phyloP scores from a whole-genome alignment of 2,329 filamentous ascomycete species.

The Venturiaceae sp. region DNA sequence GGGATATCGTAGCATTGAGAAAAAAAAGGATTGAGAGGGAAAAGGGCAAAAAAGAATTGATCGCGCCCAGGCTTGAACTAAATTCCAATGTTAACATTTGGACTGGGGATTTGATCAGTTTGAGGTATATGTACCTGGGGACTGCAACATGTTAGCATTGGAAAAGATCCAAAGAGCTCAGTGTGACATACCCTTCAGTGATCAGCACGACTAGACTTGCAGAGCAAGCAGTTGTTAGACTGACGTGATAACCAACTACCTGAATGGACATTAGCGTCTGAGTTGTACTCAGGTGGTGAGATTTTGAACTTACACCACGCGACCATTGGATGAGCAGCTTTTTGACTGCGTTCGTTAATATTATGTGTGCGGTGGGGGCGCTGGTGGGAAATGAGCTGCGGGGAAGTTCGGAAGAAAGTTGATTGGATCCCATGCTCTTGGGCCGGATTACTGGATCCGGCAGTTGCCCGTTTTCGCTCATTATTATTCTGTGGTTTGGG shows the following conservation, averaged over 20 bases:
- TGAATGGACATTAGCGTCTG: not conserved
- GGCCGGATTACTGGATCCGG: not conserved
- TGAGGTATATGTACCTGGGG: too few relatives aligned
- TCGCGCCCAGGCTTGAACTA: not conserved
- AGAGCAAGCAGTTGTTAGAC: conserved; percentile 26
- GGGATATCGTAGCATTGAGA: not conserved
- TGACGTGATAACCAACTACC: conserved; percentile 37
- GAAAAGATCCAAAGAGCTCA: too few relatives aligned
- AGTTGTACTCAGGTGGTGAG: not conserved
- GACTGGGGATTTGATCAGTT: too few relatives aligned
- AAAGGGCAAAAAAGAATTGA: not conserved
- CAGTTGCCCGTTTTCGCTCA: not conserved
- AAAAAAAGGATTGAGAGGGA: not conserved
- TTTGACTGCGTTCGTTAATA: not conserved
- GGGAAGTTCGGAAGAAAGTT: too few relatives aligned
- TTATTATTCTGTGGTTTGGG: not conserved
- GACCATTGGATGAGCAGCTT: not conserved
- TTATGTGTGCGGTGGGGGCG: not conserved
- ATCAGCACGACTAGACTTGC: not conserved
- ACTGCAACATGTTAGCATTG: too few relatives aligned
- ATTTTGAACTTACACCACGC: not conserved
- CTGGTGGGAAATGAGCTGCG: too few relatives aligned
- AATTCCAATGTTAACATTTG: too few relatives aligned
- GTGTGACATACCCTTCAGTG: too few relatives aligned
- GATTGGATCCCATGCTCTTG: not conserved